These are phyloP conservation scores for Coniochaeta sp. DNA, from an alignment of 2,329 filamentous ascomycete genomes.

Conservation along the genomic window DNA sequence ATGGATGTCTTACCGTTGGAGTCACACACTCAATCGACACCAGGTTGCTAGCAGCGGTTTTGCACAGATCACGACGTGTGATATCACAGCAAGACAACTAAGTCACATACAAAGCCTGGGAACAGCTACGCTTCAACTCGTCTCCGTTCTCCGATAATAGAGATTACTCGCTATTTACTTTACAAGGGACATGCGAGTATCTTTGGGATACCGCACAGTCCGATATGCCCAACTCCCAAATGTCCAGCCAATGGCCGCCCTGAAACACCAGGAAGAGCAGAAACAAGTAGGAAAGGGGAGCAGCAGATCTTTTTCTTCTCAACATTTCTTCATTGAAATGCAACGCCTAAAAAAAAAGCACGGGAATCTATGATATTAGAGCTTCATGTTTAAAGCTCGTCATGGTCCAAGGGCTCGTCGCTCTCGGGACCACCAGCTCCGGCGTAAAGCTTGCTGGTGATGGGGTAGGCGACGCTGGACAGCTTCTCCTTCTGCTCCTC, in stretches of 20 bases:
- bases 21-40: no score
- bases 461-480: conserved; percentile 92
- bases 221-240: background rate
- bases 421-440: conserved; percentile 59
- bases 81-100: no score
- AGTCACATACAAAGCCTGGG: background rate
- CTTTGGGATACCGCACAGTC: background rate
- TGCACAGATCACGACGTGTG: no score
- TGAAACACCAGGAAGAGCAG: conserved; percentile 1
- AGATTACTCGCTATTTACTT: background rate
- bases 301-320: conserved; percentile 2
- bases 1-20: no score
- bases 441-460: conserved; percentile 94
- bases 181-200: background rate
- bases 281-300: background rate
- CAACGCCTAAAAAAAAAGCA: conserved; percentile 14
- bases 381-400: conserved; percentile 53
- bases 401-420: conserved; percentile 63
- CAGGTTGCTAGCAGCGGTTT: no score
- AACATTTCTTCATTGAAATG: conserved; percentile 13
- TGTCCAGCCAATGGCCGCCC: conserved; percentile 1
- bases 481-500: conserved; percentile 99
- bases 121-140: background rate
- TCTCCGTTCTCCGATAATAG: background rate
- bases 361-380: conserved; percentile 49